Conservation (phyloP, 805 yeast genomes). For the Deakozyma indianensis region DNA sequence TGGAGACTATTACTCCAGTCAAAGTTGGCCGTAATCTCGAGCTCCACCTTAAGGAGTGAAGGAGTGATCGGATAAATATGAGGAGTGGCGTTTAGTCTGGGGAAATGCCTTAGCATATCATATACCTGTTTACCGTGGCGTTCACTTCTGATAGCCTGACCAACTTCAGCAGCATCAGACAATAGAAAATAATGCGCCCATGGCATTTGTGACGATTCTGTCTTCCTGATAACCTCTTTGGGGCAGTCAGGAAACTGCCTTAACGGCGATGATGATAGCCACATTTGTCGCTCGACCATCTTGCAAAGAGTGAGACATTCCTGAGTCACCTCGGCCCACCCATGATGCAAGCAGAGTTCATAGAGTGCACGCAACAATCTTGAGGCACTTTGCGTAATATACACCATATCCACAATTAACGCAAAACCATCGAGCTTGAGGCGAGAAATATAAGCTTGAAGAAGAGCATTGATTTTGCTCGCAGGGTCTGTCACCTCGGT, state of each 20-base stretch:
- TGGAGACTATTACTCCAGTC: constrained; percentile 59
- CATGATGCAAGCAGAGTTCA: constrained; percentile 56
- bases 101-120: constrained; percentile 56
- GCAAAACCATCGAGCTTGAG: constrained; percentile 77
- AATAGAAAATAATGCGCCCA: constrained; percentile 66
- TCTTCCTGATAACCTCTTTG: constrained; percentile 47
- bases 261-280: constrained; percentile 78
- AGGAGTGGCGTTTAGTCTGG: constrained; percentile 45
- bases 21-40: constrained; percentile 62
- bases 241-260: constrained; percentile 73
- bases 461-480: constrained; percentile 63
- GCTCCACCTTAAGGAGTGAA: constrained; percentile 45
- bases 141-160: constrained; percentile 65
- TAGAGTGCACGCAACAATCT: constrained; percentile 73
- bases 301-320: constrained; percentile 51
- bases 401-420: constrained; percentile 82
- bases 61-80: constrained; percentile 67
- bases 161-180: constrained; percentile 56
- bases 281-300: constrained; percentile 66
- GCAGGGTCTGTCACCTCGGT: constrained; percentile 56
- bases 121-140: constrained; percentile 39
- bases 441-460: constrained; percentile 79
- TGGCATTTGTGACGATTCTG: constrained; percentile 72
- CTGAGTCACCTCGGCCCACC: constrained; percentile 56
- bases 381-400: constrained; percentile 85